Conservation (phyloP, 257 asterid species). For the Parsonsia alboflavescens region DNA sequence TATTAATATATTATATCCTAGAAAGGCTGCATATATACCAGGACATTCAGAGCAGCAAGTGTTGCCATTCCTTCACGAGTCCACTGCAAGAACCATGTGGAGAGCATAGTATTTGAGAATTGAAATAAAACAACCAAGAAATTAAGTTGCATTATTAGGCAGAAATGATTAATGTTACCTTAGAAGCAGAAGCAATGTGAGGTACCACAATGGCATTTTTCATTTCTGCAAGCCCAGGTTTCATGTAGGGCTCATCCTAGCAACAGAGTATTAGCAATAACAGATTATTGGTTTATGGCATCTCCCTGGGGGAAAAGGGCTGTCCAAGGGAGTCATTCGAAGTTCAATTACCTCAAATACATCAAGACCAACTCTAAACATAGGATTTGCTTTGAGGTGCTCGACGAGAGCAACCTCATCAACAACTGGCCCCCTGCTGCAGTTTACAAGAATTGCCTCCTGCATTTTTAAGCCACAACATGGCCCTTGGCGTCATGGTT, state of each 20-base stretch:
- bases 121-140: neutral
- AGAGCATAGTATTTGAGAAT: neutral
- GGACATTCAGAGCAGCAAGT: slow-evolving; percentile 82
- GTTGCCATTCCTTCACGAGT: slow-evolving; percentile 99
- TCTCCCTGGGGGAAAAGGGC: neutral
- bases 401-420: slow-evolving; percentile 96
- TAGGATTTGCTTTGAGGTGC: slow-evolving; percentile 82
- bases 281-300: slow-evolving; percentile 2
- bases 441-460: slow-evolving; percentile 92
- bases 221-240: slow-evolving; percentile 87
- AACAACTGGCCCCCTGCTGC: slow-evolving; percentile 96
- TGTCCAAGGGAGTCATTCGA: neutral
- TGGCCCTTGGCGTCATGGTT: neutral
- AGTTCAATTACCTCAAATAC: slow-evolving; percentile 73
- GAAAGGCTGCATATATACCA: slow-evolving; percentile 43
- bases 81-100: slow-evolving; percentile 54
- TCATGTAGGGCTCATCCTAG: slow-evolving; percentile 95
- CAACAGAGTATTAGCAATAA: neutral
- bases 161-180: slow-evolving; percentile 37
- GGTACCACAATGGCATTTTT: slow-evolving; percentile 90
- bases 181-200: slow-evolving; percentile 97
- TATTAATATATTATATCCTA: neutral
- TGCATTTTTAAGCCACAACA: slow-evolving; percentile 16
- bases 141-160: neutral
- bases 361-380: slow-evolving; percentile 99